Evolutionary conservation across 176 grass and related monocot species (phyloP).

Genomic region (Avena insularis): DNA sequence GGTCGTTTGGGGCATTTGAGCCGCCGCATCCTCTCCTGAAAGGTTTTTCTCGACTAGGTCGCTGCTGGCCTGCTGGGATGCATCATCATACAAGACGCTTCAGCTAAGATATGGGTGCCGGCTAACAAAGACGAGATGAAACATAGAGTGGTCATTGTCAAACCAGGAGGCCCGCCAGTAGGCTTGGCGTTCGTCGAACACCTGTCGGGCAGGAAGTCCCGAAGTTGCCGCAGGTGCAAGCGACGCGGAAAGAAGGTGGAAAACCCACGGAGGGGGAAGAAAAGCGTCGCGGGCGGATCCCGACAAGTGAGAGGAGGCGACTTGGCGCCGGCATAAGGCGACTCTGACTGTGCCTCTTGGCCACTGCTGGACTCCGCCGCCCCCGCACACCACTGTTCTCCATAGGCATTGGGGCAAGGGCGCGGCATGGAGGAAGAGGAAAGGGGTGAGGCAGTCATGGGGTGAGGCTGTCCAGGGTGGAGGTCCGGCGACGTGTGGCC

Average conservation of each 20-base stretch:
- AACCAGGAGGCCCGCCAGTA: not conserved
- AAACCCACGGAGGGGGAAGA: not conserved
- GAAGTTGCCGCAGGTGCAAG: not conserved
- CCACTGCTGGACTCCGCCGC: not conserved
- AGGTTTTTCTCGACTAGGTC: too few relatives aligned
- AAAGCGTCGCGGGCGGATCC: not conserved
- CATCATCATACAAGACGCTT: not conserved
- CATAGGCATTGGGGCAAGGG: too few relatives aligned
- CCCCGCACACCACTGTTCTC: too few relatives aligned
- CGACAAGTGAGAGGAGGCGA: not conserved
- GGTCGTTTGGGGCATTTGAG: not conserved
- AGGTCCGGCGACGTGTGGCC: too few relatives aligned
- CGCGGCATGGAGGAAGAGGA: too few relatives aligned
- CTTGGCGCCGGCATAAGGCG: not conserved
- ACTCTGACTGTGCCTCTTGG: not conserved
- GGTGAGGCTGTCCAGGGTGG: too few relatives aligned
- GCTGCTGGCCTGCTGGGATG: not conserved
- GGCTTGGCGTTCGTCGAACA: not conserved
- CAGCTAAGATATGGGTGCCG: not conserved
- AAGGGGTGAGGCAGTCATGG: too few relatives aligned
- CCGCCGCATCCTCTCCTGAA: not conserved
- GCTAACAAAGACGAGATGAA: not conserved
- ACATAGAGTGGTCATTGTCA: not conserved
- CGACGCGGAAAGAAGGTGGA: not conserved
- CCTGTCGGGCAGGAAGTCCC: not conserved